Evolutionary conservation across 1,139 yeast genomes (phyloP), one percentile per base, ranked within the genome.

Genomic region (Insectozyma bohioensis): DNA sequence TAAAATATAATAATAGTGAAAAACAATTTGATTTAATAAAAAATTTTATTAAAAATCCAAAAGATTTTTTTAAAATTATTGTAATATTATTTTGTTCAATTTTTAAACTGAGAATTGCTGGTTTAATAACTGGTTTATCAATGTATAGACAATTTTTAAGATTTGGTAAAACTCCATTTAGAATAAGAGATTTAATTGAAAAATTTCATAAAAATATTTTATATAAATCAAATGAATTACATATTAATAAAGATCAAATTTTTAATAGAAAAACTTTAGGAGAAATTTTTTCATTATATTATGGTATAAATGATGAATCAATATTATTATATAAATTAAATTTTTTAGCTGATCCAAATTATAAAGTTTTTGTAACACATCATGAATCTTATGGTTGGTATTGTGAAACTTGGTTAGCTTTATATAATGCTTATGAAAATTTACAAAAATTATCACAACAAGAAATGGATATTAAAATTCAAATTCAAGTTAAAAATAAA

Each of bases 81-180:
- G 45, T 57, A 31, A 59, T 67, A 27, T 40, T 66, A 36, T 33
- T 51, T 26, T 49, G 61, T 46, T 50, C 62, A 29, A 38, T 57
- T 25, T 53, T 68, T 57, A 46, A 68, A 56, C 42, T 58, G 46
- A 41, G 52, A 30, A 43, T 52, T 24, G 41, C 46, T 3, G 78
- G 75, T 3, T 54, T 78, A 39, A 72, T 76, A 8, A 56, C 56
- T 12, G 78, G 78, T 17, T 57, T 83, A 29, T 69, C 80, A 5
- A 62, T 73, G 21, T 84, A 79, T 53, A 68, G 94, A 54, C 88
- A 81, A 49, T 69, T 80, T 39, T 59, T 83, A 41, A 66, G 94
- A 47, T 81, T 82, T 43, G 92, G 92, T 26, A 78, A 80, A 35
- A 70, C 85, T 10, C 88, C 88, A 2, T 79, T 81, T 53, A 63